Evolutionary conservation across 768 basidiomycete species (phyloP).

Genomic region (Pisolithus orientalis): DNA sequence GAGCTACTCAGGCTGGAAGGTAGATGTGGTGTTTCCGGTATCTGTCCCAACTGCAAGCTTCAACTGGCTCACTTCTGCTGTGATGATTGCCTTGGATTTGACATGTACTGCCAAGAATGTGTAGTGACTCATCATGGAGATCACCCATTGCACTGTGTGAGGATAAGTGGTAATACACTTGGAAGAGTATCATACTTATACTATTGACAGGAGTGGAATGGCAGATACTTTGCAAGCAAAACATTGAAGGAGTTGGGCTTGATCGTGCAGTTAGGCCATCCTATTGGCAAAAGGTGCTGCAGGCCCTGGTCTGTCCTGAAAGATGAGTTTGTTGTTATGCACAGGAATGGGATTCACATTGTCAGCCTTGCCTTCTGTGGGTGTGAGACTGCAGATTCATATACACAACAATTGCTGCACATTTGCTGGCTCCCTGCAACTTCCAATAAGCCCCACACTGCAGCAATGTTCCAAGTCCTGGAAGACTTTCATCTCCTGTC

Average conservation of each 20-base stretch:
- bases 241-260: slow-evolving; percentile 12
- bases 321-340: not conserved
- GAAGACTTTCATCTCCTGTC: too few species aligned
- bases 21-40: not conserved
- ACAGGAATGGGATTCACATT: not conserved
- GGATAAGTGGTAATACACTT: slow-evolving; percentile 2
- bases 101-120: slow-evolving; percentile 4
- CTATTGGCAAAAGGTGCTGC: not conserved
- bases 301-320: not conserved
- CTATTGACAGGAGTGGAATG: slow-evolving; percentile 13
- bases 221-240: slow-evolving; percentile 5
- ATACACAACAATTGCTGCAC: slow-evolving; percentile 11
- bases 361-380: not conserved
- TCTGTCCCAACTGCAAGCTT: not conserved
- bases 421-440: slow-evolving; percentile 28
- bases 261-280: slow-evolving; percentile 10
- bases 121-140: slow-evolving; percentile 1
- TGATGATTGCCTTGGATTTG: slow-evolving; percentile 6
- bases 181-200: not conserved
- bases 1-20: slow-evolving; percentile 5
- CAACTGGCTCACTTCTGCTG: not conserved
- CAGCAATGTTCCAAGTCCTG: too few species aligned
- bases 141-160: slow-evolving; percentile 11
- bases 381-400: not conserved
- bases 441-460: slow-evolving; percentile 17